Evolutionary conservation across 148 eudicot species (phyloP), one percentile per base, ranked within the genome.

Genomic region (Euryodendron excelsum): DNA sequence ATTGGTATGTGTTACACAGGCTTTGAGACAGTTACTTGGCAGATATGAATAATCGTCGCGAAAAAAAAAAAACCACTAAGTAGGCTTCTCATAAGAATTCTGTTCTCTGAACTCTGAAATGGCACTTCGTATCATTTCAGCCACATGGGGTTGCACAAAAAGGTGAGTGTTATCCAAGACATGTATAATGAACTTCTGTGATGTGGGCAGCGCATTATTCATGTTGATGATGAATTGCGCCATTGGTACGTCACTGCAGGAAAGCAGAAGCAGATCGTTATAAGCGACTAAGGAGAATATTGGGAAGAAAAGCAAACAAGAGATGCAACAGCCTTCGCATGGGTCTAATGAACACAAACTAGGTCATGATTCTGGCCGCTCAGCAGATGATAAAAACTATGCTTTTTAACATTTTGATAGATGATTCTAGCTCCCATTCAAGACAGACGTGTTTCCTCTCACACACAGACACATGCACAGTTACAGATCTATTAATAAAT

Each of bases 61-160:
- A 41, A 9, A 41, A 5, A 14, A 1, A 23, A 31, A 17, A 28
- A 60, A 76, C 81, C 84, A n/a, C n/a, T n/a, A 91, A 17, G 90
- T 36, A 70, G 98, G 98, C 85, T 94, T 94, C 84, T 94, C 98
- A 39, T 92, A 94, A n/a, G 95, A 91, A 79, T 88, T 94, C 55
- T 89, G 91, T 27, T 94, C 93, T 84, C 97, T 88, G 82, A 88
- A 92, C 39, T 87, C 89, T 39, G 89, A 48, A 65, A 94, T 89
- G 53, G 90, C 87, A 73, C 76, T 86, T 84, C 90, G 82, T 72
- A 94, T 94, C 90, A 83, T 91, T 73, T 87, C 97, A 17, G 78
- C 87, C 50, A 84, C 85, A 63, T 92, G 91, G 20, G 95, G 88
- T 47, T 87, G 89, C 76, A 94, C 95, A 78, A 89, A 92, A 48